Percentiles rank a stretch among this genome's conserved stretches.
Evolutionary conservation across 768 basidiomycete species (phyloP).

Genomic region (Leccinellum albellum): DNA sequence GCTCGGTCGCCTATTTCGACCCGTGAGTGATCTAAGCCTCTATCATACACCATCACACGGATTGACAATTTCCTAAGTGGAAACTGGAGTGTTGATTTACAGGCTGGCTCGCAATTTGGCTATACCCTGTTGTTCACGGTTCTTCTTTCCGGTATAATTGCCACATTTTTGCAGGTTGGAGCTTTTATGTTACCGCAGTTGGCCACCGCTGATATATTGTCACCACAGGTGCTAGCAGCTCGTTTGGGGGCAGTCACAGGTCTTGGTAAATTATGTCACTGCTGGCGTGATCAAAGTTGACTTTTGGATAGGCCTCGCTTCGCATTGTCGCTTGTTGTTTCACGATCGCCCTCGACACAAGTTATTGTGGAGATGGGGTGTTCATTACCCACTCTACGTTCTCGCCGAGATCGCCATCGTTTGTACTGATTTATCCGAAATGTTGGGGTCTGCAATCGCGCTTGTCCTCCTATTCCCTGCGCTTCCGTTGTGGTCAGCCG

Average conservation of each 20-base stretch:
- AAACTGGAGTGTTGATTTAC: constrained; percentile 88
- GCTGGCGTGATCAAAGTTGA: constrained; percentile 7
- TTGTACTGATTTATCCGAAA: constrained; percentile 76
- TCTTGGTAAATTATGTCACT: constrained; percentile 46
- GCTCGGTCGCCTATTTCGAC: constrained; percentile 86
- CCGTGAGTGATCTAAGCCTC: constrained; percentile 49
- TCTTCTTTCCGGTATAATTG: constrained; percentile 76
- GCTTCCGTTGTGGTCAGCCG: constrained; percentile 66
- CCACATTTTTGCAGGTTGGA: constrained; percentile 71
- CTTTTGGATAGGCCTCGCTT: constrained; percentile 47
- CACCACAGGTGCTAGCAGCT: constrained; percentile 62
- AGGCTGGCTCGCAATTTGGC: constrained; percentile 81
- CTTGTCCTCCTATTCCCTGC: constrained; percentile 69
- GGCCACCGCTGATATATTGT: constrained; percentile 2
- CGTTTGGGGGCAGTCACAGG: constrained; percentile 82
- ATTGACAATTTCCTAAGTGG: constrained; percentile 42
- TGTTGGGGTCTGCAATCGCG: constrained; percentile 79
- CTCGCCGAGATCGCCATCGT: constrained; percentile 71
- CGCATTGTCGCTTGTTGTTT: constrained; percentile 60
- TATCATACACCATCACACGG: neutral
- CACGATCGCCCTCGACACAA: constrained; percentile 62
- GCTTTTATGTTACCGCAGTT: neutral
- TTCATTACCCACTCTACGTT: constrained; percentile 62
- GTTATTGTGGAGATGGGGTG: constrained; percentile 52
- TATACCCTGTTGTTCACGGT: constrained; percentile 86